Conservation (phyloP, 116 monocot species). For the Trichopus zeylanicus region DNA sequence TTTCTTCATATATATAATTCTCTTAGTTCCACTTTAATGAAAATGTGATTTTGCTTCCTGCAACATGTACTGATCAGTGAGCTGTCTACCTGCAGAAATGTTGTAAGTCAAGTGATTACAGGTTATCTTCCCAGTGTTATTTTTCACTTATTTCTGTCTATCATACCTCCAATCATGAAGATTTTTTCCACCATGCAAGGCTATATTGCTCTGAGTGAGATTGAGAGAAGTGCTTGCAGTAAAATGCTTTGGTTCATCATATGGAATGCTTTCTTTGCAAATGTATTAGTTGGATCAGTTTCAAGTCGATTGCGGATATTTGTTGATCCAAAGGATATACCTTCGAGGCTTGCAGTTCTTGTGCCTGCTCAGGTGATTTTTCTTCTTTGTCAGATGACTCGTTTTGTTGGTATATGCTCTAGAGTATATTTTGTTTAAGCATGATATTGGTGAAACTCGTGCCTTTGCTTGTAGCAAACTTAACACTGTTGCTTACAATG, state of each 20-base stretch:
- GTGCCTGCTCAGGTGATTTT: slow-evolving; percentile 83
- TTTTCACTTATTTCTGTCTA: slow-evolving; percentile 61
- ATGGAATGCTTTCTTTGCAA: slow-evolving; percentile 95
- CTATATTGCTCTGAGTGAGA: slow-evolving; percentile 62
- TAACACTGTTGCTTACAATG: no score
- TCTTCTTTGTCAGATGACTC: no score
- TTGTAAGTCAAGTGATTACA: slow-evolving; percentile 88
- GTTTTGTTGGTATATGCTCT: no score
- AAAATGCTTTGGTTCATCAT: slow-evolving; percentile 93
- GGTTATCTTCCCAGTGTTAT: slow-evolving; percentile 97
- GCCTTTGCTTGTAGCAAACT: no score
- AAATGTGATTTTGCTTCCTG: not conserved
- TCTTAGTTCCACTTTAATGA: not conserved
- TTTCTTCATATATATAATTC: no score
- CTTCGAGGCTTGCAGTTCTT: slow-evolving; percentile 58
- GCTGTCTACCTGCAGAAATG: slow-evolving; percentile 43
- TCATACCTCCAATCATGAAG: slow-evolving; percentile 87
- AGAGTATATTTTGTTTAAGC: no score
- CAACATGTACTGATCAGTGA: not conserved
- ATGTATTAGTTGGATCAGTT: slow-evolving; percentile 78
- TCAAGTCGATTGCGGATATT: slow-evolving; percentile 51
- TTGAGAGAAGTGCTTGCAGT: slow-evolving; percentile 85
- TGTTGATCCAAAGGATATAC: slow-evolving; percentile 72
- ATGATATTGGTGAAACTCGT: no score
- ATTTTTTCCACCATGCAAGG: slow-evolving; percentile 94